Conservation (phyloP, 2,329 filamentous ascomycete species). For the Verticillium alfalfae region DNA sequence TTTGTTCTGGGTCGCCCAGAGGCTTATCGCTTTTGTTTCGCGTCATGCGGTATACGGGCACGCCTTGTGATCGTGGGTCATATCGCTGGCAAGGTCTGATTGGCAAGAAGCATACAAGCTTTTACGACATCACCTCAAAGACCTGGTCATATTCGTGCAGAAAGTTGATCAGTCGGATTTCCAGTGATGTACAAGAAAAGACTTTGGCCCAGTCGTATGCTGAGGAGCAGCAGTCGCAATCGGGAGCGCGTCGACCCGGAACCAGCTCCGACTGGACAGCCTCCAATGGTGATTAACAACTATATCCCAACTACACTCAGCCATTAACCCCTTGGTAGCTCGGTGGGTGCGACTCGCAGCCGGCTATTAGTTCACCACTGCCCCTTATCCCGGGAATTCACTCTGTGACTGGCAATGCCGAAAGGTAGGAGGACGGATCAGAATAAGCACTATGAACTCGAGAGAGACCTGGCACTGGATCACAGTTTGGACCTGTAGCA, state of each 20-base stretch:
- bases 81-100: slow-evolving; percentile 3
- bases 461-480: neutral
- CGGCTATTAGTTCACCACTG: neutral
- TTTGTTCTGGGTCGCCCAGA: too few relatives aligned
- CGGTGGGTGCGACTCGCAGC: neutral
- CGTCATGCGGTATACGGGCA: too few relatives aligned
- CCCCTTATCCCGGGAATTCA: neutral
- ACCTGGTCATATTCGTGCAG: slow-evolving; percentile 5
- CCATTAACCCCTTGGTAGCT: neutral
- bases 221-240: slow-evolving; percentile 4
- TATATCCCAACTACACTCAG: neutral
- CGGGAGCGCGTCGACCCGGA: neutral
- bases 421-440: neutral
- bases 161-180: slow-evolving; percentile 1
- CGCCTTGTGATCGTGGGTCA: neutral
- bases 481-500: neutral
- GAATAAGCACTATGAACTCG: neutral
- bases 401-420: neutral
- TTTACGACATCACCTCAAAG: neutral
- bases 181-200: slow-evolving; percentile 6
- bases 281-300: neutral
- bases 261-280: neutral
- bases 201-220: slow-evolving; percentile 8
- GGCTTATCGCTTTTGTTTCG: too few relatives aligned
- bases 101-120: slow-evolving; percentile 4